A percentile compares a stretch with the other conserved stretches of the same genome.
Conservation (phyloP, 2,329 filamentous ascomycete genomes). For the Fusarium pininemorale region DNA sequence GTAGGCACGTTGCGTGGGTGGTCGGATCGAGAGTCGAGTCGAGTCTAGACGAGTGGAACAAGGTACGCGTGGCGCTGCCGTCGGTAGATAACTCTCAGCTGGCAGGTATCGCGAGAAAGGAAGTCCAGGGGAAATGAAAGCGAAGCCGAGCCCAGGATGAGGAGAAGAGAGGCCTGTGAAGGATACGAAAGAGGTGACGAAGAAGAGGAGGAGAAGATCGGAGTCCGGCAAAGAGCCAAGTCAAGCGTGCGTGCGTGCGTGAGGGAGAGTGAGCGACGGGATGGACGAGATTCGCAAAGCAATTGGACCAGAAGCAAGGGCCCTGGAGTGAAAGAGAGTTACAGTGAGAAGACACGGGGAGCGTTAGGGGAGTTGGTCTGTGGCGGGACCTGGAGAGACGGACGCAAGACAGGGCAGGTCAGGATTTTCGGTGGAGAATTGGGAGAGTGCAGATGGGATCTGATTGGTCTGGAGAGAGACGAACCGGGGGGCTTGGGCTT, state of each 20-base stretch:
- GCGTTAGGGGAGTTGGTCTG: neutral
- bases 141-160: neutral
- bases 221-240: conserved; percentile 27
- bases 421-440: conserved; percentile 33
- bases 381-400: conserved; percentile 7
- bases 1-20: conserved; percentile 14
- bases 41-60: conserved; percentile 8
- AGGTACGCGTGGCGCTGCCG: conserved; percentile 29
- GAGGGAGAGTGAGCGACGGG: neutral
- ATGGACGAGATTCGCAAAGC: neutral
- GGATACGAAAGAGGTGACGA: neutral
- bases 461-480: conserved; percentile 14
- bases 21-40: conserved; percentile 14
- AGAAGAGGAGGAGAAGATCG: conserved; percentile 3
- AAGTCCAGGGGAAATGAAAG: neutral
- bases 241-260: neutral
- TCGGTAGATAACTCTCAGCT: neutral
- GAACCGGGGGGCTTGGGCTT: conserved; percentile 5
- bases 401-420: conserved; percentile 21
- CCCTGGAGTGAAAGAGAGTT: conserved; percentile 1
- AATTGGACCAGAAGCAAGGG: conserved; percentile 10
- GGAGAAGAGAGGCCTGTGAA: neutral
- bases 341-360: conserved; percentile 2
- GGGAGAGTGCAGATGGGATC: neutral
- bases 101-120: conserved; percentile 1